These are phyloP conservation scores for Fusarium pseudograminearum DNA, from an alignment of 2,329 filamentous ascomycete genomes.

Conservation along the genomic window DNA sequence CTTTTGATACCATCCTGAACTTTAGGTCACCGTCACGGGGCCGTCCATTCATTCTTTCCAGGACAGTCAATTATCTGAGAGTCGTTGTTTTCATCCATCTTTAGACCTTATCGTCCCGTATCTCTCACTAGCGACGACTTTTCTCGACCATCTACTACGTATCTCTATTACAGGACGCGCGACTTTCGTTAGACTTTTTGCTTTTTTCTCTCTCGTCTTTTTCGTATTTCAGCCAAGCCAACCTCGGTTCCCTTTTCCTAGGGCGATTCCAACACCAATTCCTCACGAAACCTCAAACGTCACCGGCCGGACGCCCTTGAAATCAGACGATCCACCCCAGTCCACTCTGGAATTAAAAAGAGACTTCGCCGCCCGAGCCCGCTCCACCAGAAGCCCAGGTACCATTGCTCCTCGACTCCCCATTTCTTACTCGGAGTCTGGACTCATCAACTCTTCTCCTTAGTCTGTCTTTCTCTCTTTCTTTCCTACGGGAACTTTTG, in stretches of 20 bases:
- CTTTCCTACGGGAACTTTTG: background rate
- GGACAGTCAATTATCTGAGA: slow-evolving; percentile 18
- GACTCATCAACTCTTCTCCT: slow-evolving; percentile 19
- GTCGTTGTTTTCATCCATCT: slow-evolving; percentile 14
- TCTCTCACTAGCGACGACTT: slow-evolving; percentile 12
- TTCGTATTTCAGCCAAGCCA: slow-evolving; percentile 29
- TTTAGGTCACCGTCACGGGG: slow-evolving; percentile 33
- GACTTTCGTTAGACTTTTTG: slow-evolving; percentile 27
- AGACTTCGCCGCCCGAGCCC: slow-evolving; percentile 32
- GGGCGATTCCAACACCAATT: slow-evolving; percentile 28
- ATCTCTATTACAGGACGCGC: slow-evolving; percentile 17
- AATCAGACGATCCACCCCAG: slow-evolving; percentile 43
- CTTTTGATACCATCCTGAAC: slow-evolving; percentile 31
- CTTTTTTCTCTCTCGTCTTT: slow-evolving; percentile 5
- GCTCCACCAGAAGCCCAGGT: slow-evolving; percentile 34
- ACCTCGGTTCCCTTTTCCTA: slow-evolving; percentile 25
- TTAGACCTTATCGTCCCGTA: slow-evolving; percentile 5
- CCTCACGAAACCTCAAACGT: slow-evolving; percentile 40
- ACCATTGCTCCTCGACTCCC: slow-evolving; percentile 10
- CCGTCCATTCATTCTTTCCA: slow-evolving; percentile 38
- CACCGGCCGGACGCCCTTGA: slow-evolving; percentile 38
- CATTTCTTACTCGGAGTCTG: slow-evolving; percentile 14
- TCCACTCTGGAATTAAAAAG: slow-evolving; percentile 30
- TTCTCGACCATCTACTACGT: slow-evolving; percentile 25
- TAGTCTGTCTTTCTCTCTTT: slow-evolving; percentile 14